A percentile compares a stretch with the other conserved stretches of the same genome.
Evolutionary conservation across 768 basidiomycete genomes (phyloP).

Genomic region (Hebeloma cylindrosporum): DNA sequence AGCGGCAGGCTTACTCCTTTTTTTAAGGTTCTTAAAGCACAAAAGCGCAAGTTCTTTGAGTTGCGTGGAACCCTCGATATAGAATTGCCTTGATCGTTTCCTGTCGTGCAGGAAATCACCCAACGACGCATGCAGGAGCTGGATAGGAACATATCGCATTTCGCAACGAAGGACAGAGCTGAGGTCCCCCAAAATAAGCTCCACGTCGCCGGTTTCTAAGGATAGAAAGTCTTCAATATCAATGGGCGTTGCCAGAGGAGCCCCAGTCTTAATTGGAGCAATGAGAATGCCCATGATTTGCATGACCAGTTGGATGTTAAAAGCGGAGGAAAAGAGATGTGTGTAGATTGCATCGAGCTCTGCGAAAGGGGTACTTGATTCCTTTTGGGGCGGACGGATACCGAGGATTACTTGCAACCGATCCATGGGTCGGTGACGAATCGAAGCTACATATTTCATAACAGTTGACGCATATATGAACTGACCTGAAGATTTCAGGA

Average conservation of each 20-base stretch:
- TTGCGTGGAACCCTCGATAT: background rate
- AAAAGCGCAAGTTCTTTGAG: slow-evolving; percentile 7
- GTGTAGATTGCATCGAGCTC: slow-evolving; percentile 10
- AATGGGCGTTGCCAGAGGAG: too few species aligned
- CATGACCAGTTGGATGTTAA: background rate
- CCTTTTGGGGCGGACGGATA: background rate
- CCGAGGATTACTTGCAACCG: slow-evolving; percentile 10
- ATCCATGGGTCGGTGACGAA: too few species aligned
- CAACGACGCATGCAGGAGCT: slow-evolving; percentile 11
- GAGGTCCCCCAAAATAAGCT: slow-evolving; percentile 3
- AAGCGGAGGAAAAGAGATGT: slow-evolving; percentile 5
- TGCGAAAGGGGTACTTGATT: slow-evolving; percentile 5
- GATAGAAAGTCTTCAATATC: slow-evolving; percentile 2
- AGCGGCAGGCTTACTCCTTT: background rate
- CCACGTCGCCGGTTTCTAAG: slow-evolving; percentile 10
- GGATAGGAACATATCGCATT: background rate
- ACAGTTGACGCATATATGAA: too few species aligned
- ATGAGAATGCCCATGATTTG: slow-evolving; percentile 8
- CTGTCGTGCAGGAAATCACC: slow-evolving; percentile 12
- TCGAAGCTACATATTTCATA: too few species aligned
- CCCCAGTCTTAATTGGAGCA: slow-evolving; percentile 1
- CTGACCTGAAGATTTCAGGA: too few species aligned
- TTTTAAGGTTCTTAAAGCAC: slow-evolving; percentile 9
- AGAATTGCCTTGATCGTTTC: slow-evolving; percentile 5
- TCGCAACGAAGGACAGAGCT: slow-evolving; percentile 5